These are phyloP conservation scores for Trebouxia sp. DNA, from an alignment of 139 green algal genomes.

Conservation along the genomic window DNA sequence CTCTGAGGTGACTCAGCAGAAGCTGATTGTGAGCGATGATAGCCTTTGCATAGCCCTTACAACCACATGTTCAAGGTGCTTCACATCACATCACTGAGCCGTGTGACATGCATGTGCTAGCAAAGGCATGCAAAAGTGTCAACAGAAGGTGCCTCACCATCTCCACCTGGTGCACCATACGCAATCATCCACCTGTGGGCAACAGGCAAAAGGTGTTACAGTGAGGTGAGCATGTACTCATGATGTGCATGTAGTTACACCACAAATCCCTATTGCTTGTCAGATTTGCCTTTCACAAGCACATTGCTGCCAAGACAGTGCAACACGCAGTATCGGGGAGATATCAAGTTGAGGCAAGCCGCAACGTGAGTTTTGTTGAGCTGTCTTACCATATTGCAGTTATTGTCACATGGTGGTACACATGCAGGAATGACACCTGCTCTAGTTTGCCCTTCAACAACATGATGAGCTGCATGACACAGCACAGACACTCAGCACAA, in stretches of 20 bases:
- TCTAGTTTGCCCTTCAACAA: constrained; percentile 68
- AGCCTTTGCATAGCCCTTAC: no score
- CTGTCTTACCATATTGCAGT: constrained; percentile 72
- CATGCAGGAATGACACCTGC: constrained; percentile 71
- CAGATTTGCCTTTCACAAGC: no score
- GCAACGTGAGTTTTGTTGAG: neutral
- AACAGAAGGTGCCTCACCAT: constrained; percentile 30
- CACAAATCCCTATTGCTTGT: no score
- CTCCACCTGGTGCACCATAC: constrained; percentile 60
- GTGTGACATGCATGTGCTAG: neutral
- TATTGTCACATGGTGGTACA: constrained; percentile 77
- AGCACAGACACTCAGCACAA: neutral
- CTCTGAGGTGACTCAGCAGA: no score
- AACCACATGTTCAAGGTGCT: neutral
- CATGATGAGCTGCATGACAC: constrained; percentile 68
- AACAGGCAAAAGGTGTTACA: no score
- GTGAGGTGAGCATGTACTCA: no score
- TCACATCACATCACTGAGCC: no score
- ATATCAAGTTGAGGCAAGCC: neutral
- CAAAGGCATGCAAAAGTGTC: no score
- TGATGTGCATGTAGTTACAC: no score
- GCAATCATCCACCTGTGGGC: constrained; percentile 62
- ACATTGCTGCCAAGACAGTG: no score
- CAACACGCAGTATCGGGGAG: no score
- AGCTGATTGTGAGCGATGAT: no score